phyloP scores from a whole-genome alignment of 768 basidiomycete species.

The Glaciozyma antarctica region DNA sequence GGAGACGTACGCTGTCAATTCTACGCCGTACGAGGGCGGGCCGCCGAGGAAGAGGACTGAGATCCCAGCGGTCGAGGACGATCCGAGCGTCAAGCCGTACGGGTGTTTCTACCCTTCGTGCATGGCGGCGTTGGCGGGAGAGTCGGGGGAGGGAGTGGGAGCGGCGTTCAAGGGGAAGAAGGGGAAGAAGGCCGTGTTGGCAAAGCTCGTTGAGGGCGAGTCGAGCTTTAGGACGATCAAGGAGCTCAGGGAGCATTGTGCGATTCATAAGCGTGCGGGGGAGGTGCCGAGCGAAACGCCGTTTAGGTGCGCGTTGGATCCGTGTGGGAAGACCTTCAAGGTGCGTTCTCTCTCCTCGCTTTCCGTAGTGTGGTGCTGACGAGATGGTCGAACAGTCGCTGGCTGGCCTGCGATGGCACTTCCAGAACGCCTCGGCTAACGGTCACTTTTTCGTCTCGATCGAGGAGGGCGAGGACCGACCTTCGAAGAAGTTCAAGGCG shows the following conservation, averaged over 20 bases:
- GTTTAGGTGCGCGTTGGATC: constrained; percentile 30
- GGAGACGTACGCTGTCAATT: background rate
- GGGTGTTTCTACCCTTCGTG: constrained; percentile 23
- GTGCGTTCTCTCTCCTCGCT: constrained; percentile 3
- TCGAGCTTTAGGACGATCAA: constrained; percentile 19
- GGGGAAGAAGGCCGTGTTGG: background rate
- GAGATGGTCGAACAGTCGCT: constrained; percentile 2
- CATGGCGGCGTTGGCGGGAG: background rate
- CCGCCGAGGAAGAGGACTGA: constrained; percentile 8
- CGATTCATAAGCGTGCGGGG: constrained; percentile 10
- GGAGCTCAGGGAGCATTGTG: constrained; percentile 27
- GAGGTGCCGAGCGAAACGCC: constrained; percentile 16
- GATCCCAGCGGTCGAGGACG: constrained; percentile 30
- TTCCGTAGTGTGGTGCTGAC: background rate
- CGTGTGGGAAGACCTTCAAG: constrained; percentile 32
- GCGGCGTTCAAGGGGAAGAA: background rate
- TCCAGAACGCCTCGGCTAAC: constrained; percentile 30
- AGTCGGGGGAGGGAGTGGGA: background rate
- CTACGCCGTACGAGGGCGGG: background rate
- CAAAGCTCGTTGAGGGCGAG: background rate
- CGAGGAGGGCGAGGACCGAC: constrained; percentile 27
- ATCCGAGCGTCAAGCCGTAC: constrained; percentile 25
- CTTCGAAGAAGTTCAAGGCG: constrained; percentile 30
- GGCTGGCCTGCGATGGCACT: constrained; percentile 30
- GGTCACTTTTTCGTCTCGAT: constrained; percentile 28